These are phyloP conservation scores for Aspergillus sclerotialis DNA, from an alignment of 2,329 filamentous ascomycete species.

Conservation along the genomic window DNA sequence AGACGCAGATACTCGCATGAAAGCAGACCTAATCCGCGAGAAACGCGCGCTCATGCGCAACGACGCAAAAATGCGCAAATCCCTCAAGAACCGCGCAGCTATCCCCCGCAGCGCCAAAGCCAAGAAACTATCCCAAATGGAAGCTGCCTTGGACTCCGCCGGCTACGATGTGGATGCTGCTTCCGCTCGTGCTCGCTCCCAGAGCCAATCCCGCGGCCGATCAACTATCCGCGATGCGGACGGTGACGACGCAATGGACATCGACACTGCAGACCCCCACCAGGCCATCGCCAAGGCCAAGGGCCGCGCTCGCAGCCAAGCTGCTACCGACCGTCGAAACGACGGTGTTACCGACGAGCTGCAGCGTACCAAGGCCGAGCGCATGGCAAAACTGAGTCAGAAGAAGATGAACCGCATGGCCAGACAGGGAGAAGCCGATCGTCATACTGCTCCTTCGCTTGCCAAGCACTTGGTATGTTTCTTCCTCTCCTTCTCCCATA, in stretches of 20 bases:
- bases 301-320: constrained; percentile 57
- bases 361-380: constrained; percentile 71
- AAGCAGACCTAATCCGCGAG: constrained; percentile 92
- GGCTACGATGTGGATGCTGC: constrained; percentile 77
- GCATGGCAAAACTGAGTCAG: constrained; percentile 81
- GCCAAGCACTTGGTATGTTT: constrained; percentile 81
- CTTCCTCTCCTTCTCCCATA: background rate
- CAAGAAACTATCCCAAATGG: constrained; percentile 80
- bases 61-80: constrained; percentile 90
- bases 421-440: constrained; percentile 91
- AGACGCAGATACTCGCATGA: constrained; percentile 78
- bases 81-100: constrained; percentile 91
- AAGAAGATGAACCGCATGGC: constrained; percentile 99
- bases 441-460: constrained; percentile 73
- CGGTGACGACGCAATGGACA: constrained; percentile 64
- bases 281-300: constrained; percentile 59
- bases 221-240: constrained; percentile 58
- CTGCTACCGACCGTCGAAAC: constrained; percentile 40
- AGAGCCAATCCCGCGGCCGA: constrained; percentile 58
- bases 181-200: constrained; percentile 63
- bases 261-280: constrained; percentile 33
- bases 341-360: constrained; percentile 58
- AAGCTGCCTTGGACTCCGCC: constrained; percentile 74
- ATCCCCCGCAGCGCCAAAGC: constrained; percentile 78
- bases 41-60: constrained; percentile 90